phyloP scores from a whole-genome alignment of 2,329 filamentous ascomycete genomes.

The Xylaria sp. region DNA sequence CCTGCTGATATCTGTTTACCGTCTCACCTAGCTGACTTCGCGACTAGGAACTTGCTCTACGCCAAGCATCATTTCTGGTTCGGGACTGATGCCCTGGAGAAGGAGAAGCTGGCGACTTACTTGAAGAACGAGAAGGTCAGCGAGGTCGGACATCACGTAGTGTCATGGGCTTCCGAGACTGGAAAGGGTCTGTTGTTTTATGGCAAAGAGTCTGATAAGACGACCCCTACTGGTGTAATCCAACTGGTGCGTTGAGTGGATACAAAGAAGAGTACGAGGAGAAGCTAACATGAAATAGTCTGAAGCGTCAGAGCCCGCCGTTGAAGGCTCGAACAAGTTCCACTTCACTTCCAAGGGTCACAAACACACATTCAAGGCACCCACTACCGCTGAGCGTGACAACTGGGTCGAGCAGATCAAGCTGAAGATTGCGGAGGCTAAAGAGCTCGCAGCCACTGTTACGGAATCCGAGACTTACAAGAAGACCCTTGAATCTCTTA shows the following conservation, averaged over 20 bases:
- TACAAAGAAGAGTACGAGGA: background rate
- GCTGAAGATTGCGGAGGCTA: constrained; percentile 84
- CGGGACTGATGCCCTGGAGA: constrained; percentile 76
- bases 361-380: constrained; percentile 94
- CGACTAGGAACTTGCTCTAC: constrained; percentile 81
- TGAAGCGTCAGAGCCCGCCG: constrained; percentile 75
- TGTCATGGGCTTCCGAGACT: constrained; percentile 91
- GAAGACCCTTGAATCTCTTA: constrained; percentile 78
- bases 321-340: constrained; percentile 84
- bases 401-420: constrained; percentile 91
- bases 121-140: constrained; percentile 89
- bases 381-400: constrained; percentile 80
- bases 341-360: constrained; percentile 84
- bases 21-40: background rate
- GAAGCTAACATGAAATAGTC: constrained; percentile 57
- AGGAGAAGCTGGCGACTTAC: constrained; percentile 79
- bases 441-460: constrained; percentile 79
- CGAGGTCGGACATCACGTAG: constrained; percentile 77
- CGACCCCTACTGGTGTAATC: constrained; percentile 81
- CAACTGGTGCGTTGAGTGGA: constrained; percentile 73
- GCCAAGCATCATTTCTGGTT: constrained; percentile 96
- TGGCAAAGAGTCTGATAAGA: constrained; percentile 87
- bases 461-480: constrained; percentile 89
- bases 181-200: constrained; percentile 96
- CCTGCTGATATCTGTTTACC: background rate